These are phyloP conservation scores for Croton setiger DNA, from an alignment of 441 rosid species.

Conservation along the genomic window DNA sequence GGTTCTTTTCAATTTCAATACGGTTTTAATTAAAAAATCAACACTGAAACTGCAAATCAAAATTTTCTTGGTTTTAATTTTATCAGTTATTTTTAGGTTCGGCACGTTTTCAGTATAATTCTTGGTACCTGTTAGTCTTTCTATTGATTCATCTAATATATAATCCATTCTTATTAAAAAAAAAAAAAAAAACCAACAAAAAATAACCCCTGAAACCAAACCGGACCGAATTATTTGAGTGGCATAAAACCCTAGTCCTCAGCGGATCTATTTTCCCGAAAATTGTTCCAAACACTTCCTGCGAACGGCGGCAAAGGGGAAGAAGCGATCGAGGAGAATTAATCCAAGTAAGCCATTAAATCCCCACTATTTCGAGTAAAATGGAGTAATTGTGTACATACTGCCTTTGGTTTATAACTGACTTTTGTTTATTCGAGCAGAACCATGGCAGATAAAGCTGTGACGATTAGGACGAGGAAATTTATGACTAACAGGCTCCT, in stretches of 20 bases:
- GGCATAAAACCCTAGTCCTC: neutral
- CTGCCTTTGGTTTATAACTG: neutral
- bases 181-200: too few species aligned
- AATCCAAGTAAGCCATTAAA: neutral
- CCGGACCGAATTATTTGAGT: neutral
- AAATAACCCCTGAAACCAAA: neutral
- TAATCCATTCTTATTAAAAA: too few species aligned
- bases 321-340: neutral
- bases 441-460: constrained; percentile 76
- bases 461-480: constrained; percentile 73
- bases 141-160: too few species aligned
- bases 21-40: too few species aligned
- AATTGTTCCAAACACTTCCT: neutral
- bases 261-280: neutral
- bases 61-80: too few species aligned
- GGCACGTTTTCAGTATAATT: too few species aligned
- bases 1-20: too few species aligned
- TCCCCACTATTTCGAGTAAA: neutral
- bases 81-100: too few species aligned
- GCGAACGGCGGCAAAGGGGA: neutral
- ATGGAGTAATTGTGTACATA: too few species aligned
- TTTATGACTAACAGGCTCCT: constrained; percentile 86
- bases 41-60: too few species aligned
- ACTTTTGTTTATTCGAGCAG: neutral
- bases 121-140: too few species aligned